Conservation (phyloP, 2,329 filamentous ascomycete species). For the Talaromyces verruculosus region DNA sequence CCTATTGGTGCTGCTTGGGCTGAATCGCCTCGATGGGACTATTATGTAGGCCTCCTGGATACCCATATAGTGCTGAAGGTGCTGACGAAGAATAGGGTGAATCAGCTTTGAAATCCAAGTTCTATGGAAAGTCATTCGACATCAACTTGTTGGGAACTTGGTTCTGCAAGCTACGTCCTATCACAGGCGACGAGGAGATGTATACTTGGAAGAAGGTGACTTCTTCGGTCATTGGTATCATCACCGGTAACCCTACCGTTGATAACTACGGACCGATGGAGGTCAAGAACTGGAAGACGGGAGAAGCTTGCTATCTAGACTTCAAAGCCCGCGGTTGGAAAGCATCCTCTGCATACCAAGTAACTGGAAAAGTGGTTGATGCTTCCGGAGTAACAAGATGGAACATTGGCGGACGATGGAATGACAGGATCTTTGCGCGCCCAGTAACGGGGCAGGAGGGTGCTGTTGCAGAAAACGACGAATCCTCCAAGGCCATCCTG, state of each 20-base stretch:
- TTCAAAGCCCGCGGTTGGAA: constrained; percentile 98
- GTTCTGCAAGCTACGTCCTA: constrained; percentile 84
- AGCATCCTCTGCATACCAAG: constrained; percentile 83
- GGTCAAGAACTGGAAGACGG: constrained; percentile 94
- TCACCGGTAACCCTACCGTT: constrained; percentile 92
- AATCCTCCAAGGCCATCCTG: constrained; percentile 73
- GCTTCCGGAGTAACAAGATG: constrained; percentile 76
- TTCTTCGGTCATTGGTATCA: constrained; percentile 95
- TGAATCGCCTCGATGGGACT: constrained; percentile 91
- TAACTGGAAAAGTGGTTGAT: constrained; percentile 82
- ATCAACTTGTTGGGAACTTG: constrained; percentile 95
- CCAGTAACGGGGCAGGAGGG: constrained; percentile 83
- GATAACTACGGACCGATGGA: constrained; percentile 98
- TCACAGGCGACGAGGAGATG: constrained; percentile 73
- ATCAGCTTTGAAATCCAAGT: constrained; percentile 91
- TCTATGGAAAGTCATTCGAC: constrained; percentile 96
- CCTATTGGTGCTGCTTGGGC: constrained; percentile 91
- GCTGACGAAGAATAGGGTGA: constrained; percentile 63
- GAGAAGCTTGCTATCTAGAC: constrained; percentile 82
- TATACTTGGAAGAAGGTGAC: constrained; percentile 99
- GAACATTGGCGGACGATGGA: constrained; percentile 93
- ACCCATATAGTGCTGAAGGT: neutral
- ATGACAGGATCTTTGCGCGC: constrained; percentile 93
- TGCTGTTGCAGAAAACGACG: constrained; percentile 55
- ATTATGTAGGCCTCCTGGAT: constrained; percentile 58